Base-by-base conservation (phyloP, 1,284 basidiomycete species). In the Sparassis latifolia region DNA sequence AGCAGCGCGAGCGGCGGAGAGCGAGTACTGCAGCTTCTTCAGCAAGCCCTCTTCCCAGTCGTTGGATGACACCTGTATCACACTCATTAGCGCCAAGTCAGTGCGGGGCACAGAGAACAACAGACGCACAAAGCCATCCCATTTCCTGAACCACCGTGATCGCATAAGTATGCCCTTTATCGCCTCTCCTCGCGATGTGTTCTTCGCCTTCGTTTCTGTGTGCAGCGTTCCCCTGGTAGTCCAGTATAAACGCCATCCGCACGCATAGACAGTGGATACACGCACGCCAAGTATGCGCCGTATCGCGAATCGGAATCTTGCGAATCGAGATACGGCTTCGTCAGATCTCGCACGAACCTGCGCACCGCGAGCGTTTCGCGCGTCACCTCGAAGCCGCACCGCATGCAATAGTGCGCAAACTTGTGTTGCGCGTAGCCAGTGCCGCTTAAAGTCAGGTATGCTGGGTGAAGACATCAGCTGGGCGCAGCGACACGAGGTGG, bases 401-500 rank as follows among this genome's bases (percentile, higher is more conserved):
- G 35, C 2, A 28, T 12, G 50, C 73, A 75, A 3, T 33, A 28
- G 0, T 60, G 33, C 5, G 42, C 42, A 51, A 74, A 76, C 3
- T 57, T 58, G 33, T 58, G 59, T 50, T 75, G 73, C 3, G 71
- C 57, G 49, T 74, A 76, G 1, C 72, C 72, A 3, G 61, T 67
- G 6, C 67, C 69, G 2, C 52, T 49, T 2, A 47, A 33, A 3
- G 54, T 67, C 56, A 73, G 60, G 33, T 67, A 66, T 1, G 64
- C 72, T 75, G 20, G 20, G 20, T 20, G 20, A 49, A 33, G 37
- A 20, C 20, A 20, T 20, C 20, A 20, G 20, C 20, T 20, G 20
- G 20, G 20, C 20, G 20, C 20, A 20, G 20, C 20, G 20, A 20
- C 20, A 20, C 20, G 20, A 20, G 20, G 20, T 20, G 20, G 20